Evolutionary conservation across 208 protist genomes (phyloP).

Genomic region (Naegleria fowleri): DNA sequence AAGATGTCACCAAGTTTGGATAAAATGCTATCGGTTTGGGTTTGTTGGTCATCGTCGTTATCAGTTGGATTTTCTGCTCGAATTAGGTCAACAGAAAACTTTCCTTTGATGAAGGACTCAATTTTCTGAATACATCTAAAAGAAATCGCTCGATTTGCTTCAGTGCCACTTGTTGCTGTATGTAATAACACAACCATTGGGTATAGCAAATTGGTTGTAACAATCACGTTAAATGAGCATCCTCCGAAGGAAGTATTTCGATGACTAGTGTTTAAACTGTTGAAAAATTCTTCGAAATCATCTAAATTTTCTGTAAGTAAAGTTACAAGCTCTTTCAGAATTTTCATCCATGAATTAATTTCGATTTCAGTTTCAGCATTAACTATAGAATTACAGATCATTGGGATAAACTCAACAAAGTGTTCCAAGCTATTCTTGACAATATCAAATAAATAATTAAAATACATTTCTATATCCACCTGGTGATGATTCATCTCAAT

Average conservation of each 20-base stretch:
- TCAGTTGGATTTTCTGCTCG: not conserved
- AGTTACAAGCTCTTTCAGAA: not conserved
- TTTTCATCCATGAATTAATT: not conserved
- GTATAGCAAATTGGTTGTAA: not conserved
- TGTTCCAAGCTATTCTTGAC: not conserved
- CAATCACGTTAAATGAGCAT: not conserved
- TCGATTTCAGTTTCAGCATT: not conserved
- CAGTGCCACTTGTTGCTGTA: not conserved
- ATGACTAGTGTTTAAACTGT: not conserved
- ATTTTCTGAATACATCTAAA: not conserved
- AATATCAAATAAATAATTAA: constrained; percentile 15
- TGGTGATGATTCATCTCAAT: not conserved
- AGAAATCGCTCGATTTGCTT: not conserved
- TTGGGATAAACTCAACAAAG: not conserved
- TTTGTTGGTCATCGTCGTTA: not conserved
- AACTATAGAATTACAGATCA: not conserved
- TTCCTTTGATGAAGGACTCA: not conserved
- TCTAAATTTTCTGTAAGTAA: not conserved
- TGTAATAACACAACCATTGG: not conserved
- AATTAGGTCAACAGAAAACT: not conserved
- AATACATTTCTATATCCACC: not conserved
- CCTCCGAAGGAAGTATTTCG: not conserved
- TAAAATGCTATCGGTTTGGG: not conserved
- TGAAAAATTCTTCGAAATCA: not conserved
- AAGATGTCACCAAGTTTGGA: not conserved